phyloP scores from a whole-genome alignment of 768 basidiomycete species.

The Termitomyces titanicus region DNA sequence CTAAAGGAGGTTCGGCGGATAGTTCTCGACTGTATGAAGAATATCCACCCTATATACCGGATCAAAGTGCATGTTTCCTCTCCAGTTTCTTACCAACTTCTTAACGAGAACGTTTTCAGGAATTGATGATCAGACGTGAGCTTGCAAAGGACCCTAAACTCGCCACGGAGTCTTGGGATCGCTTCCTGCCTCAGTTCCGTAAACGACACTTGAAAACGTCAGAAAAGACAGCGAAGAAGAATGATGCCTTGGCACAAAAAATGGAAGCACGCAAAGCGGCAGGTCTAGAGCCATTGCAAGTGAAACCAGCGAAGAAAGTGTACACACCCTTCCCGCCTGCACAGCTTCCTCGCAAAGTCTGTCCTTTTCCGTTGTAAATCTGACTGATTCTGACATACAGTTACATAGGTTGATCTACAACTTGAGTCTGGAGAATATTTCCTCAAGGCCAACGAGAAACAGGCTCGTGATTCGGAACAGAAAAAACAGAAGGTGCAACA shows the following conservation, averaged over 20 bases:
- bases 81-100: not conserved
- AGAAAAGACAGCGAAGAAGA: slow-evolving; percentile 91
- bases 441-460: slow-evolving; percentile 88
- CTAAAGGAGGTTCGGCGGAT: slow-evolving; percentile 96
- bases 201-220: slow-evolving; percentile 90
- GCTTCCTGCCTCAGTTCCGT: slow-evolving; percentile 95
- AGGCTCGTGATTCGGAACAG: slow-evolving; percentile 64
- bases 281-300: slow-evolving; percentile 50
- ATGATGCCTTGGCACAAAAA: slow-evolving; percentile 61
- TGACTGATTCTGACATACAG: not conserved
- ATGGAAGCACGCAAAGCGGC: slow-evolving; percentile 63
- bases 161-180: slow-evolving; percentile 91
- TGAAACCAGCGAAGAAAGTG: slow-evolving; percentile 73
- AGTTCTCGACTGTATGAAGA: slow-evolving; percentile 99
- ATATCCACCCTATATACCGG: slow-evolving; percentile 97
- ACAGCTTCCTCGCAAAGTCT: slow-evolving; percentile 87
- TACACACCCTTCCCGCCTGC: slow-evolving; percentile 99
- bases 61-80: slow-evolving; percentile 66
- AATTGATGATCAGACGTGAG: slow-evolving; percentile 97
- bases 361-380: slow-evolving; percentile 4
- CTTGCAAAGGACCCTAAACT: slow-evolving; percentile 97
- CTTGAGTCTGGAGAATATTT: slow-evolving; percentile 98
- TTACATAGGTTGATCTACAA: slow-evolving; percentile 77
- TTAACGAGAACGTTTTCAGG: slow-evolving; percentile 40
- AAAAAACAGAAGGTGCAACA: slow-evolving; percentile 69